Conservation (phyloP, 83 land plant genomes). For the Picea abies region DNA sequence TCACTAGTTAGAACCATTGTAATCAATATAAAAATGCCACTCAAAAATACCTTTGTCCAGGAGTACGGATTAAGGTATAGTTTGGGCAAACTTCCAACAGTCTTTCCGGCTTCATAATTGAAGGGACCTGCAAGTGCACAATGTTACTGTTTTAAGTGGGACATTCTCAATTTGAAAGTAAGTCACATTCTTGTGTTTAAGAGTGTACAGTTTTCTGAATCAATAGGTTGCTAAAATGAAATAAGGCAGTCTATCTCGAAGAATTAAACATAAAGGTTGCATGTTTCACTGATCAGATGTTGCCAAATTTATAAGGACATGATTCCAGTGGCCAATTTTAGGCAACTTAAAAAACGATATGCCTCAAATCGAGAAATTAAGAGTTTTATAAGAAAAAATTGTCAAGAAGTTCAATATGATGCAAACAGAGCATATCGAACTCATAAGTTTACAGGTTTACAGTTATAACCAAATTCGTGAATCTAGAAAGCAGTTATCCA, state of each 20-base stretch:
- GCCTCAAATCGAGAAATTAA: background rate
- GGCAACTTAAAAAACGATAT: background rate
- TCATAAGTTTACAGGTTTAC: background rate
- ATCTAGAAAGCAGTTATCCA: too few relatives aligned
- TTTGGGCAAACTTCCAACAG: too few relatives aligned
- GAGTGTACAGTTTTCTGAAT: background rate
- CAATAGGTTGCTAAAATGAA: background rate
- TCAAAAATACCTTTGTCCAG: too few relatives aligned
- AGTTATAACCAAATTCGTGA: background rate
- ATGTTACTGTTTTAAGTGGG: background rate
- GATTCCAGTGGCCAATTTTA: background rate
- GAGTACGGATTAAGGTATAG: too few relatives aligned
- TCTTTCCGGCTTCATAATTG: constrained; percentile 53
- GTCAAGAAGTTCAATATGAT: too few relatives aligned
- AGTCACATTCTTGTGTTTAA: background rate
- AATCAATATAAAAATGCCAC: background rate
- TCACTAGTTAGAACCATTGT: constrained; percentile 3
- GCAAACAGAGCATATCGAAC: background rate
- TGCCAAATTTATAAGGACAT: background rate
- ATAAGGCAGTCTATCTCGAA: background rate
- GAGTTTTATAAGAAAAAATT: background rate
- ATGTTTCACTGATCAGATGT: background rate
- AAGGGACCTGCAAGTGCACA: constrained; percentile 67
- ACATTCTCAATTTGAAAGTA: background rate
- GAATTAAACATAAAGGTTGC: background rate